Percentiles rank a stretch among this genome's conserved stretches.
phyloP scores from a whole-genome alignment of 163 green algal genomes.

The Scenedesmus sp. region DNA sequence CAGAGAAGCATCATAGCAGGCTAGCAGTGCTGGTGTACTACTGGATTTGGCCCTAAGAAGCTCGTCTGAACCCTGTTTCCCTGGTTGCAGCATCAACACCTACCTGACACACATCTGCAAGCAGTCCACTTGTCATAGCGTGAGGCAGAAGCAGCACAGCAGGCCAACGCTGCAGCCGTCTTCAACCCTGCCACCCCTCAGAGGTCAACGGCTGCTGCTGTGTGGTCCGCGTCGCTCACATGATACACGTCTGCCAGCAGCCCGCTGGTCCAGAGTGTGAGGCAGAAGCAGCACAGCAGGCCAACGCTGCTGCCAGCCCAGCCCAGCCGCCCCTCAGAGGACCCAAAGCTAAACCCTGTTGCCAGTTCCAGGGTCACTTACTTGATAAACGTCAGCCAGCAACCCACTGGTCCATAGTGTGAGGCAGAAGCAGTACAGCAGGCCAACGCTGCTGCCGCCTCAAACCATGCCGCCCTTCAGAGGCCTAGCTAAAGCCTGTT shows the following conservation, averaged over 20 bases:
- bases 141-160: not conserved
- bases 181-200: too few species aligned
- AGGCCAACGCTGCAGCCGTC: too few species aligned
- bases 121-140: not conserved
- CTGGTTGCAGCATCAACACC: not conserved
- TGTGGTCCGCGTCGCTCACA: not conserved
- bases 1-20: too few species aligned
- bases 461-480: conserved; percentile 7
- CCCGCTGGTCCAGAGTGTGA: conserved; percentile 1
- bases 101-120: not conserved
- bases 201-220: too few species aligned
- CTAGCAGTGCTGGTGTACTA: too few species aligned
- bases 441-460: not conserved
- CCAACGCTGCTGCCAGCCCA: not conserved
- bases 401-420: conserved; percentile 6
- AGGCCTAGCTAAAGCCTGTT: too few species aligned
- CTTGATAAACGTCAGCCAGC: not conserved
- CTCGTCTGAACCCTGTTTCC: too few species aligned
- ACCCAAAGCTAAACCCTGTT: too few species aligned
- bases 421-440: not conserved
- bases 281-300: not conserved
- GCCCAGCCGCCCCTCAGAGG: too few species aligned
- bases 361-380: too few species aligned
- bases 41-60: too few species aligned
- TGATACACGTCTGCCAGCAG: not conserved